Evolutionary conservation across 345 rosid species (phyloP), one percentile per base, ranked within the genome.

Genomic region (Heritiera littoralis): DNA sequence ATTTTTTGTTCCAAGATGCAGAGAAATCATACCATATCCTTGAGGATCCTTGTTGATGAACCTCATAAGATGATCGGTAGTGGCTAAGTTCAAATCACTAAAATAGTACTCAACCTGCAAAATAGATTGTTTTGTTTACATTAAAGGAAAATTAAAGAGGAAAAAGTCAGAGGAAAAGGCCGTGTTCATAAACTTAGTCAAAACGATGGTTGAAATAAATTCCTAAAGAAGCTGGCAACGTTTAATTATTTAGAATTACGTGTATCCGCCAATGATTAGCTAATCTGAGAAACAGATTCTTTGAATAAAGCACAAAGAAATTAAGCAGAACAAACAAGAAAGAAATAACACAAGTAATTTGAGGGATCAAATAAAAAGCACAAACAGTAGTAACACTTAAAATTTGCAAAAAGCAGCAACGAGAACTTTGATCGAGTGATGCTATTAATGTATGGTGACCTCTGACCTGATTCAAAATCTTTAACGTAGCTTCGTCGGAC

Each of bases 21-120:
- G 64, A 83, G 35, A 71, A 28, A 79, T 63, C 79, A 85, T 82
- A 97, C 99, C 99, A 86, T 89, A 94, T 84, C 99, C 99, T 77
- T 94, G 96, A 69, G 98, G 93, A 88, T 94, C 99, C 86, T 97
- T 97, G 88, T 80, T 86, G 65, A 94, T 97, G 85, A 90, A 97
- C 87, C 97, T 93, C 87, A 97, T 97, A 51, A 97, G 85, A 82
- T 94, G 99, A 90, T 97, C 99, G 1, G 99, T 97, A 14, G 99
- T 97, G 2, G 98, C 99, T 90, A 97, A 90, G 88, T 97, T 97
- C 82, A 97, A 83, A 83, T 97, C 99, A 72, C 99, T 93, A 81
- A 97, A 97, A 80, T 97, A 97, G 80, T 97, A 97, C 74, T 97
- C 99, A 82, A 97, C 99, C 99, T 96, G 89, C 83, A 78, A 58